Evolutionary conservation across 176 grass and related monocot species (phyloP), one percentile per base, ranked within the genome.

Genomic region (Oryza officinalis): DNA sequence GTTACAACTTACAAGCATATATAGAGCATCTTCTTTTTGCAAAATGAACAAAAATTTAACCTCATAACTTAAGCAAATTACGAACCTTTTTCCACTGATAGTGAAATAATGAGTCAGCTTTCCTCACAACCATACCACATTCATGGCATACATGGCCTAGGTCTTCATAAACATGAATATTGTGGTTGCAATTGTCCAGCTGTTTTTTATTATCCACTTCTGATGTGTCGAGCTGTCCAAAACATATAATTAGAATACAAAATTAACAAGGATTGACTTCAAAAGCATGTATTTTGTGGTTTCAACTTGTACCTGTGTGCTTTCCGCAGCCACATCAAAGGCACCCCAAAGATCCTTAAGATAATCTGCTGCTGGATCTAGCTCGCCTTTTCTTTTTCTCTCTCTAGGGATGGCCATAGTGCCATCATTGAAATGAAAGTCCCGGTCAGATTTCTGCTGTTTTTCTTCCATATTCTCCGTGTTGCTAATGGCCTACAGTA

Each of bases 71-170:
- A 35, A 70, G 33, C 2, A 85, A 81, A 81, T 57, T 52, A 81
- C 71, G 12, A 38, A 98, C 96, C 93, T 98, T 98, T 86, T 90
- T 93, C 91, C 93, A 98, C 82, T 95, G 92, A 70, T 87, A 95
- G 67, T 95, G 88, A 86, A 98, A 87, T 74, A 98, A 92, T 38
- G 87, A 90, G 26, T 95, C 96, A 77, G 94, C 94, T 25, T 80
- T 95, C 86, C 86, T 92, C 85, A 93, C 85, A 83, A 98, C 95
- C 82, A 98, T 83, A 64, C 96, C 96, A 88, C 96, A 98, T 52
- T 94, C 74, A 70, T 85, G 84, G 60, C 96, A 98, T 74, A 95
- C 93, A 86, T 93, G 91, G 14, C 96, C 96, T 26, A 98, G 44
- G 79, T 98, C 96, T 81, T 98, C 96, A 80, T 94, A 72, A 86